These are phyloP conservation scores for Excoecaria cochinchinensis DNA, from an alignment of 345 rosid genomes.

Conservation along the genomic window DNA sequence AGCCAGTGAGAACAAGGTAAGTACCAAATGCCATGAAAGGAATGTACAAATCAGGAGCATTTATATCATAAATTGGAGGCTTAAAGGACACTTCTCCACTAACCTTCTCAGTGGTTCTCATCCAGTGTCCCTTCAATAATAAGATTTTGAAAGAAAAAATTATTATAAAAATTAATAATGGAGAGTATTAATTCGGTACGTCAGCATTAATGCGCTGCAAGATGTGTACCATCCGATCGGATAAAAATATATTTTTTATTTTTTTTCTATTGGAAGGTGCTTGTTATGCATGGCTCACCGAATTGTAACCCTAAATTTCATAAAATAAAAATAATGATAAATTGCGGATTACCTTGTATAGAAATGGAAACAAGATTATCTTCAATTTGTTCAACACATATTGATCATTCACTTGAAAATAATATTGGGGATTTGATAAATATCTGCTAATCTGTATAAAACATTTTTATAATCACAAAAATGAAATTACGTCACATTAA, in stretches of 20 bases:
- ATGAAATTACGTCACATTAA: not conserved
- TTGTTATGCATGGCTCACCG: no score
- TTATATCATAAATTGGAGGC: slow-evolving; percentile 83
- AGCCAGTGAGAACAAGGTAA: slow-evolving; percentile 82
- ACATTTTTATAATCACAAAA: not conserved
- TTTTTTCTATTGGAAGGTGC: no score
- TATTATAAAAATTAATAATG: no score
- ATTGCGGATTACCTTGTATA: slow-evolving; percentile 12
- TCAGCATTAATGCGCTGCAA: no score
- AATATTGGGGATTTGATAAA: slow-evolving; percentile 9
- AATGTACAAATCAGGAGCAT: slow-evolving; percentile 92
- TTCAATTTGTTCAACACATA: slow-evolving; percentile 28
- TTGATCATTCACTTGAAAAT: slow-evolving; percentile 25
- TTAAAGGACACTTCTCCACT: slow-evolving; percentile 96
- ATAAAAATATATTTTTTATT: no score
- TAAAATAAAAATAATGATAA: no score
- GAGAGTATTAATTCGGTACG: no score
- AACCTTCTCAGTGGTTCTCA: slow-evolving; percentile 85
- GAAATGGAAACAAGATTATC: slow-evolving; percentile 21
- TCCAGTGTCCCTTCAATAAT: slow-evolving; percentile 78
- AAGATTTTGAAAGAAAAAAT: no score
- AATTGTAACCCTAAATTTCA: no score
- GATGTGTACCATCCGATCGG: no score
- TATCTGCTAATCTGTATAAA: slow-evolving; percentile 3
- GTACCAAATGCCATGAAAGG: slow-evolving; percentile 96